Percentiles rank a stretch among this genome's conserved stretches.
Conservation (phyloP, 179 eudicot species). For the Camellia oleifera region DNA sequence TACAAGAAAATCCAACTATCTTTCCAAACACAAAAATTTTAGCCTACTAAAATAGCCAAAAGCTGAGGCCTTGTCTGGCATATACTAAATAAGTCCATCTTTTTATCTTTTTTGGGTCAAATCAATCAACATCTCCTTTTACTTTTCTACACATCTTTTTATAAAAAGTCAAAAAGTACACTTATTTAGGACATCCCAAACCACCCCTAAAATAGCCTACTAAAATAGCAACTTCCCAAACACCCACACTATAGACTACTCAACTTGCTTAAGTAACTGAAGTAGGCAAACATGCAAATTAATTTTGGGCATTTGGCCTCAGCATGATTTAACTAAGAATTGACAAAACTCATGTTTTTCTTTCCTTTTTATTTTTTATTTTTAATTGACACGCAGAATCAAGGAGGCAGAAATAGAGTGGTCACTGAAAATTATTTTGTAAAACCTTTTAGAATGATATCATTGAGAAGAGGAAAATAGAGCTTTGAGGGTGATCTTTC, state of each 20-base stretch:
- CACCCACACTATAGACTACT: not conserved
- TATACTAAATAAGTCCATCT: no score
- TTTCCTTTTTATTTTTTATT: not conserved
- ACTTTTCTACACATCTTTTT: no score
- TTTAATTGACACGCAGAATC: not conserved
- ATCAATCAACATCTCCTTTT: no score
- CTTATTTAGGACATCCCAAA: no score
- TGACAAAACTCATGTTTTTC: not conserved
- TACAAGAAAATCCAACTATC: no score
- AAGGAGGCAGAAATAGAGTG: not conserved
- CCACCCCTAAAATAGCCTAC: no score
- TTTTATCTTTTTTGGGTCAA: no score
- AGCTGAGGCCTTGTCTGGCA: no score
- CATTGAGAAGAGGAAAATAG: not conserved
- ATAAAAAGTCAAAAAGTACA: no score
- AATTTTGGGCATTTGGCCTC: not conserved
- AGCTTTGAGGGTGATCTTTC: not conserved
- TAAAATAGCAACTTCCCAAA: not conserved
- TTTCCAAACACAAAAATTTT: no score
- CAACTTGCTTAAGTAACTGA: not conserved
- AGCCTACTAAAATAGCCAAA: no score
- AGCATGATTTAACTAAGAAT: not conserved
- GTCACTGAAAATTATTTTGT: not conserved
- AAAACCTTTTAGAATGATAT: not conserved
- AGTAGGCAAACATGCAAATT: not conserved